A percentile compares a stretch with the other conserved stretches of the same genome.
phyloP scores from a whole-genome alignment of 768 basidiomycete species.

The Lactarius trivialis region DNA sequence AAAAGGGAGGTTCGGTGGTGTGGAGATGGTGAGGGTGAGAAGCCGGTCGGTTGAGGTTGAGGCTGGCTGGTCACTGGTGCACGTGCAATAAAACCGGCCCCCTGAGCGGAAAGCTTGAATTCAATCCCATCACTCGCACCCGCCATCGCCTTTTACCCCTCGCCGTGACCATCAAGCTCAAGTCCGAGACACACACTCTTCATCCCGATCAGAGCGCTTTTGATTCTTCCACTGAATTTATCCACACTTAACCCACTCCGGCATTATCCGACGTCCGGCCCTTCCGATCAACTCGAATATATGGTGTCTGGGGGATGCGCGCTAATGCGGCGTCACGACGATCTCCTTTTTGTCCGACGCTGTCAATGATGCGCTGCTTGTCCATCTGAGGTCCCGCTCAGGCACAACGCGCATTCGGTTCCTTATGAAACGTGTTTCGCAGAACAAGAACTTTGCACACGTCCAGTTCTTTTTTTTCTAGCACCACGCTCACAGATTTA shows the following conservation, averaged over 20 bases:
- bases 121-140: background rate
- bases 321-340: background rate
- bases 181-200: background rate
- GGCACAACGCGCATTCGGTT: background rate
- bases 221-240: background rate
- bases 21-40: conserved; percentile 2
- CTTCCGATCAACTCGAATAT: background rate
- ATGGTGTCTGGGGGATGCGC: no score
- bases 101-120: background rate
- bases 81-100: conserved; percentile 7
- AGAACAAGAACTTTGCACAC: background rate
- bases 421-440: background rate
- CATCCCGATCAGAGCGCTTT: background rate
- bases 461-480: no score
- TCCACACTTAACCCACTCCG: background rate
- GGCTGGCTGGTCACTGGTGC: conserved; percentile 3
- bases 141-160: background rate
- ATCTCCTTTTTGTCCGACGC: no score
- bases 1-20: background rate
- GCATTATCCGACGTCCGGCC: background rate
- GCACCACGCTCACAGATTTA: background rate
- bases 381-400: background rate
- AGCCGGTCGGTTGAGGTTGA: background rate
- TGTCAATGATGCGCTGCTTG: no score
- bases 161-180: background rate